Evolutionary conservation across 352 stramenopile species (phyloP), one percentile per base, ranked within the genome.

Genomic region (Pythium apleroticum): DNA sequence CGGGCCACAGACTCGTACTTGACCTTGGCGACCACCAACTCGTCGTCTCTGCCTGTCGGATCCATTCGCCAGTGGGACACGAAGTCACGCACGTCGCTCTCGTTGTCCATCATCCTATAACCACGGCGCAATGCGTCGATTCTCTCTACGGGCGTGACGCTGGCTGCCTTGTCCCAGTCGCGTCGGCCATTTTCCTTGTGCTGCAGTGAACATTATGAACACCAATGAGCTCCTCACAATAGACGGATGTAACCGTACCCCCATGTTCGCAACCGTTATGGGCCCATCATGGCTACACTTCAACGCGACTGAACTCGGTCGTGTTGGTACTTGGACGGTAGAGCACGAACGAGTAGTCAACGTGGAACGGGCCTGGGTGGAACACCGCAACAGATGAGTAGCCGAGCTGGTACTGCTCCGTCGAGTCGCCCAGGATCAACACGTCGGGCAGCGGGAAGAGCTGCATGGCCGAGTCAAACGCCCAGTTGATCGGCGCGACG

Each of bases 381-480:
- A 96, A 93, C 9, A 92, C 83, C 2, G 81, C 82, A 11, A 94
- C 81, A 1, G 78, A 91, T 3, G 85, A 88, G 60, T 96, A 96
- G 22, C 84, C 84, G 8, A 94, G 69, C 53, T 93, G 87, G 65
- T 83, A 96, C 52, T 93, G 82, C 66, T 94, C 86, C 0, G 79
- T 92, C 31, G 84, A 86, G 58, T 96, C 87, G 8, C 84, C 85
- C 6, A 96, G 69, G 22, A 96, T 91, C 30, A 96, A 66, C 62
- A 97, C 88, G 71, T 98, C 89, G 0, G 96, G 96, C 52, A 94
- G 73, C 1, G 96, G 96, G 71, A 98, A 98, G 17, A 98, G 78
- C 56, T 95, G 84, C 43, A 98, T 68, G 6, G 90, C 82, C 41
- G 93, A 84, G 73, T 98, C 93, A 63, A 95, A 98, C 24, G 94